Conservation (phyloP, 2,329 filamentous ascomycete genomes). For the Fusarium dimerum region DNA sequence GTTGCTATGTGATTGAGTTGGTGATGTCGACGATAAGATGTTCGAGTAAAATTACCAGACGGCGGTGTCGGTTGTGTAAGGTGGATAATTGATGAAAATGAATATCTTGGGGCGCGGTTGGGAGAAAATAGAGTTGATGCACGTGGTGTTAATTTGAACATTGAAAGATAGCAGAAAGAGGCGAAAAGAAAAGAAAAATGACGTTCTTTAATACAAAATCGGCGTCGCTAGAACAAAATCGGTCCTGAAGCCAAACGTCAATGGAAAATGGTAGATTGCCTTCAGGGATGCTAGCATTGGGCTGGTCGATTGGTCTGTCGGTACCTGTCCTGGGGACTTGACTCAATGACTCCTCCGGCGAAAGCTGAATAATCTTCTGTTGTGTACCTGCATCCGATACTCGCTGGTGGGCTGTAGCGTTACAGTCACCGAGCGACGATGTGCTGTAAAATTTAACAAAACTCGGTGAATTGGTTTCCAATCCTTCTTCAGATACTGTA, state of each 20-base stretch:
- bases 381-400: neutral
- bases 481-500: too few species aligned
- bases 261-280: neutral
- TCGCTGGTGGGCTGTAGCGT: neutral
- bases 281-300: too few species aligned
- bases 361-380: neutral
- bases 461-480: neutral
- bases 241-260: neutral
- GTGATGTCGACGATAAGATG: slow-evolving; percentile 4
- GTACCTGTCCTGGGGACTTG: neutral
- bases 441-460: neutral
- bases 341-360: neutral
- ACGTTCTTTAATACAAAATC: slow-evolving; percentile 11
- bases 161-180: slow-evolving; percentile 17
- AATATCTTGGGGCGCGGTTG: slow-evolving; percentile 16
- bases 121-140: slow-evolving; percentile 13
- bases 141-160: slow-evolving; percentile 27
- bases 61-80: slow-evolving; percentile 15
- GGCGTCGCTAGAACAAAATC: neutral
- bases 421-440: neutral
- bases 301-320: neutral
- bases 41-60: neutral
- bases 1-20: slow-evolving; percentile 12
- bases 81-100: slow-evolving; percentile 11
- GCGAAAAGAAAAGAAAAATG: slow-evolving; percentile 6